These are phyloP conservation scores for Bryopsis sp. DNA, from an alignment of 139 green algal species.

Conservation along the genomic window DNA sequence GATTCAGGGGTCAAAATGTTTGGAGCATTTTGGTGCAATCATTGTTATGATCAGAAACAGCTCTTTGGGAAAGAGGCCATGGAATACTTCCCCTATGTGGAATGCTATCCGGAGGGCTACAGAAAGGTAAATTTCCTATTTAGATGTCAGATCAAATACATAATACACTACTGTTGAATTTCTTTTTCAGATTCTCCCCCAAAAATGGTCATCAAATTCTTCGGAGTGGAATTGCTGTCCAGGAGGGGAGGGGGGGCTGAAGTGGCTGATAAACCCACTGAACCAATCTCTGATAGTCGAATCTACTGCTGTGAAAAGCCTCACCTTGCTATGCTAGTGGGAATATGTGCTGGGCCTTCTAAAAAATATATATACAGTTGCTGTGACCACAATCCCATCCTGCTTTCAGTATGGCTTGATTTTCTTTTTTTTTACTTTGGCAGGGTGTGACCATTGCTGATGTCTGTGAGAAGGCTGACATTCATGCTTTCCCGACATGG, in stretches of 20 bases:
- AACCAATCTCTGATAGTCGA: neutral
- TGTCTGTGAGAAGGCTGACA: conserved; percentile 59
- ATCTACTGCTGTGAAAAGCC: too few species aligned
- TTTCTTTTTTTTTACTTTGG: neutral
- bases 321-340: too few species aligned
- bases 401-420: neutral
- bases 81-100: conserved; percentile 87
- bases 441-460: conserved; percentile 56
- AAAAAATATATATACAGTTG: too few species aligned
- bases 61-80: conserved; percentile 73
- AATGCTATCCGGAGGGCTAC: conserved; percentile 95
- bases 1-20: conserved; percentile 11
- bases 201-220: too few species aligned
- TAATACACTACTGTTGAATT: neutral
- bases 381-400: too few species aligned
- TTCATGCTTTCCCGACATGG: conserved; percentile 94
- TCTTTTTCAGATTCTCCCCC: too few species aligned
- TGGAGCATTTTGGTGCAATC: conserved; percentile 27
- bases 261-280: neutral
- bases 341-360: too few species aligned
- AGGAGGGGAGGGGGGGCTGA: neutral
- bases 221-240: neutral
- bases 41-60: conserved; percentile 95
- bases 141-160: neutral
- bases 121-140: conserved; percentile 35